phyloP scores from a whole-genome alignment of 2,329 filamentous ascomycete species.

The Gaeumannomyces tritici region DNA sequence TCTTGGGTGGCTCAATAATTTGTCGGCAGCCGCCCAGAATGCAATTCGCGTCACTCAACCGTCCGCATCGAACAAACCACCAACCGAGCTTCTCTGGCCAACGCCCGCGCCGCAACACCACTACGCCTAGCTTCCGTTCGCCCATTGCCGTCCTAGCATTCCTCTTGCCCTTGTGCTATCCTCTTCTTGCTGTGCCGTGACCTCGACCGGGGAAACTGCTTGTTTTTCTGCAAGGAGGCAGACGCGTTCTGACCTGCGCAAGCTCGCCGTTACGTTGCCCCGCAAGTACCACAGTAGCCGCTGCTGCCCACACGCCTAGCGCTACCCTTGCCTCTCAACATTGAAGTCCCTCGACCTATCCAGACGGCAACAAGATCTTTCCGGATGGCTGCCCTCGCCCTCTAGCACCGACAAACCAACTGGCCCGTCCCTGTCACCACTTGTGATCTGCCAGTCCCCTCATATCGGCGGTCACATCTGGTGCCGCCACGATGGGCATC shows the following conservation, averaged over 20 bases:
- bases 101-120: background rate
- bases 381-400: background rate
- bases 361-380: background rate
- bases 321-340: background rate
- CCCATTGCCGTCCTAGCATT: background rate
- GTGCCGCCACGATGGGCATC: constrained; percentile 1
- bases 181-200: background rate
- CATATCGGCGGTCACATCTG: background rate
- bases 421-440: background rate
- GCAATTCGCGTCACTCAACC: background rate
- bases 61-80: background rate
- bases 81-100: background rate
- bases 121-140: background rate
- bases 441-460: background rate
- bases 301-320: background rate
- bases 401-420: background rate
- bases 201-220: too few species aligned
- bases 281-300: background rate
- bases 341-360: background rate
- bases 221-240: background rate
- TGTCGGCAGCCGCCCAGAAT: background rate
- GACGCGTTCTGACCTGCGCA: background rate
- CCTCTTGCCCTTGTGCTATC: background rate
- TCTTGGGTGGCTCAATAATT: background rate
- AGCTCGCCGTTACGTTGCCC: background rate